phyloP scores from a whole-genome alignment of 2,329 filamentous ascomycete genomes.

The Arachnomyces sp. region DNA sequence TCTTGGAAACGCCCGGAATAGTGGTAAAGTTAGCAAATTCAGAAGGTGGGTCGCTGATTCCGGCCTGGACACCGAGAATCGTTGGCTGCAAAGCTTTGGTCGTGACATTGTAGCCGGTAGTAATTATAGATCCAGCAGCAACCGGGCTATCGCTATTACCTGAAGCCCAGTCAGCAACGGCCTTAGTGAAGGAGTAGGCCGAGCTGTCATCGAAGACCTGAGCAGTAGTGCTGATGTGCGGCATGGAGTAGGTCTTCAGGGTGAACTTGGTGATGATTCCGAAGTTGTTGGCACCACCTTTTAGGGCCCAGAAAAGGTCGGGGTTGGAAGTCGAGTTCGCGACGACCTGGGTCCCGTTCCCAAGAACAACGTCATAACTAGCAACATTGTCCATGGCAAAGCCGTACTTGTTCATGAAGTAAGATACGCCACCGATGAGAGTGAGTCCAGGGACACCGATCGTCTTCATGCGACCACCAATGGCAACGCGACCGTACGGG shows the following conservation, averaged over 20 bases:
- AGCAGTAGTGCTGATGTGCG: slow-evolving; percentile 20
- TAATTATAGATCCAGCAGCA: slow-evolving; percentile 52
- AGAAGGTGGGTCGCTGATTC: slow-evolving; percentile 48
- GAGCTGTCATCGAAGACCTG: slow-evolving; percentile 26
- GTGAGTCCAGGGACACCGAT: slow-evolving; percentile 17
- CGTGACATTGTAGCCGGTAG: slow-evolving; percentile 40
- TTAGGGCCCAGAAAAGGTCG: slow-evolving; percentile 34
- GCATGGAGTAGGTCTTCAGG: slow-evolving; percentile 25
- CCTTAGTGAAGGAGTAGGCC: slow-evolving; percentile 33
- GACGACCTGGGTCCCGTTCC: slow-evolving; percentile 23
- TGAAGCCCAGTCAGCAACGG: slow-evolving; percentile 28
- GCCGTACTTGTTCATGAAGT: slow-evolving; percentile 24
- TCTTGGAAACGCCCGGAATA: slow-evolving; percentile 30
- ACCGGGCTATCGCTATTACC: slow-evolving; percentile 52
- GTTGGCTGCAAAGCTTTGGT: slow-evolving; percentile 16
- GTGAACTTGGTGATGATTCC: slow-evolving; percentile 37
- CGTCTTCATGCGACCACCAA: neutral
- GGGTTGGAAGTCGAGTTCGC: slow-evolving; percentile 20
- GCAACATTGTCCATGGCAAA: slow-evolving; percentile 25
- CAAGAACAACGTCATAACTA: slow-evolving; percentile 30
- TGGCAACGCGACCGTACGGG: neutral
- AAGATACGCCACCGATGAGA: slow-evolving; percentile 26
- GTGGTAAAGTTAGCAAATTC: slow-evolving; percentile 52
- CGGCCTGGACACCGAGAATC: slow-evolving; percentile 42
- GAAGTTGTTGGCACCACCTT: slow-evolving; percentile 39